phyloP scores from a whole-genome alignment of 768 basidiomycete genomes.

The Pleurotus platypus region DNA sequence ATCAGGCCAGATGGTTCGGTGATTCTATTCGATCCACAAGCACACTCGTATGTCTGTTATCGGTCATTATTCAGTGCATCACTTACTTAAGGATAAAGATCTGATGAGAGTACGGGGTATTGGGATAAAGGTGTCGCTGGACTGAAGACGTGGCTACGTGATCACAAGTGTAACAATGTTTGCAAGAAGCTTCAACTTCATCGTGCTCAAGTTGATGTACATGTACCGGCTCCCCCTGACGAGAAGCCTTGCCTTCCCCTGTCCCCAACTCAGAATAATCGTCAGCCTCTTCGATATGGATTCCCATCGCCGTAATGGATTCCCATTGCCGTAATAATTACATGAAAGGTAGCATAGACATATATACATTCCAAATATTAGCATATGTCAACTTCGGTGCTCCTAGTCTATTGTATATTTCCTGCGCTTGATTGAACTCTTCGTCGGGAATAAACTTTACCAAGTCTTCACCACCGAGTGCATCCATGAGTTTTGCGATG shows the following conservation, averaged over 20 bases:
- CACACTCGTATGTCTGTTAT: slow-evolving; percentile 2
- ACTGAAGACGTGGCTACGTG: slow-evolving; percentile 1
- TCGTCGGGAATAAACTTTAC: slow-evolving; percentile 16
- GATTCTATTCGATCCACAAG: slow-evolving; percentile 13
- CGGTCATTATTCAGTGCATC: no score
- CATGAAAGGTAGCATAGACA: slow-evolving; percentile 15
- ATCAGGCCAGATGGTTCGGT: neutral
- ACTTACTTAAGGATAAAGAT: neutral
- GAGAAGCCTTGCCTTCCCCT: neutral
- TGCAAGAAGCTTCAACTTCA: neutral
- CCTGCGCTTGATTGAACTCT: slow-evolving; percentile 13
- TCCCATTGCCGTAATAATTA: neutral
- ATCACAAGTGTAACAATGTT: slow-evolving; percentile 11
- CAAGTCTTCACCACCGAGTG: slow-evolving; percentile 18
- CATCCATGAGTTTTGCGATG: slow-evolving; percentile 17
- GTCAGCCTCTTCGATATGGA: neutral
- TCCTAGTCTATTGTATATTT: slow-evolving; percentile 10
- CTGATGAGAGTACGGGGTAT: neutral
- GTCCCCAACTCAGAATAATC: neutral
- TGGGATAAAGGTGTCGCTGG: neutral
- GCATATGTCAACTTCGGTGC: slow-evolving; percentile 11
- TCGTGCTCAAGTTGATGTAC: neutral
- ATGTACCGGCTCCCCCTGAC: neutral
- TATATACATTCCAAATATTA: slow-evolving; percentile 19
- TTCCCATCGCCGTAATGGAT: neutral